phyloP scores from a whole-genome alignment of 2,329 filamentous ascomycete species.

The Sporothrix schenckii region DNA sequence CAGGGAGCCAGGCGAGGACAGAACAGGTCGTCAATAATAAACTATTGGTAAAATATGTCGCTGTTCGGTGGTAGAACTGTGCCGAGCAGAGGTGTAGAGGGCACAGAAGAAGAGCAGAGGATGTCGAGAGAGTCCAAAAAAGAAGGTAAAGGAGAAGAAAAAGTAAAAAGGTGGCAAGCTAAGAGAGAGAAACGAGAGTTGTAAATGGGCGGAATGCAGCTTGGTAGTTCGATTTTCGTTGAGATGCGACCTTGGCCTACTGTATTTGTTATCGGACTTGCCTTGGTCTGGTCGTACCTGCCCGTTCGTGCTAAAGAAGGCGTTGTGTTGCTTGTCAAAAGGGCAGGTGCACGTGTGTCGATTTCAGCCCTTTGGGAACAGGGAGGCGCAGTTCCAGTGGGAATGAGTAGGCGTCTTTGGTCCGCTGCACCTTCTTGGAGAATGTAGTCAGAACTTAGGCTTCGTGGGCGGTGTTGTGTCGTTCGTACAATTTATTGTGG shows the following conservation, averaged over 20 bases:
- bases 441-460: slow-evolving; percentile 14
- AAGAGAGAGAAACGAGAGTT: slow-evolving; percentile 4
- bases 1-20: background rate
- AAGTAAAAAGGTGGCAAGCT: background rate
- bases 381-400: slow-evolving; percentile 4
- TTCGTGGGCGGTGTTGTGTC: background rate
- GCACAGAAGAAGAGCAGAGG: background rate
- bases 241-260: background rate
- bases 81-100: background rate
- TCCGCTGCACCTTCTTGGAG: slow-evolving; percentile 13
- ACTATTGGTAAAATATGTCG: background rate
- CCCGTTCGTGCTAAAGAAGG: slow-evolving; percentile 22
- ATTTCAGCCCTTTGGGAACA: too few relatives aligned
- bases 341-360: background rate
- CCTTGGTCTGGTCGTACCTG: background rate
- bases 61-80: background rate
- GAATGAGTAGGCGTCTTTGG: background rate
- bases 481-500: background rate
- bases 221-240: too few relatives aligned
- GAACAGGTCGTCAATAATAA: background rate
- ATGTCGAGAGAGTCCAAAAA: background rate
- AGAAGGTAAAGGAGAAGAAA: background rate
- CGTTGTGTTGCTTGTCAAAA: background rate
- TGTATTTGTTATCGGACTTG: background rate
- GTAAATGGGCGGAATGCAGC: slow-evolving; percentile 19